Evolutionary conservation across 371 early-diverging fungal species (phyloP).

Genomic region (Lichtheimia ornata): DNA sequence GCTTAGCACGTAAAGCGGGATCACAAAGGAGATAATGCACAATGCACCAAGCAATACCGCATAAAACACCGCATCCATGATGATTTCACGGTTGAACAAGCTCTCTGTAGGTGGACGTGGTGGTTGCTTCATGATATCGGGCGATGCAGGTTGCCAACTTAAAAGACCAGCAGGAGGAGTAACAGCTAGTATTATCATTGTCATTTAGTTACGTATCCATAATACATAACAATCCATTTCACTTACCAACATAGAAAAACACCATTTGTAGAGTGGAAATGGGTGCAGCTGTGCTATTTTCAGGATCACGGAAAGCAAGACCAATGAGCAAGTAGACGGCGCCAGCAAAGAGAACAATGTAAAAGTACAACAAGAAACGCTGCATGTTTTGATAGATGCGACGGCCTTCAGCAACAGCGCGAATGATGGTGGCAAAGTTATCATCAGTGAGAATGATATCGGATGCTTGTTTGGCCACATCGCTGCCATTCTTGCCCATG

Average conservation of each 20-base stretch:
- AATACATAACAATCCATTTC: neutral
- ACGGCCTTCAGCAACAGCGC: constrained; percentile 84
- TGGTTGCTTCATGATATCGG: constrained; percentile 76
- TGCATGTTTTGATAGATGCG: constrained; percentile 91
- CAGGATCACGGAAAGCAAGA: constrained; percentile 70
- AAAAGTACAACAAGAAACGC: constrained; percentile 84
- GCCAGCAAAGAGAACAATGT: constrained; percentile 49
- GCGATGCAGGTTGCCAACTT: constrained; percentile 77
- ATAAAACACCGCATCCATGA: constrained; percentile 24
- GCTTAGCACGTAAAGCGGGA: constrained; percentile 49
- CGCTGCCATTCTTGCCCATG: constrained; percentile 91
- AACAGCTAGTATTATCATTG: constrained; percentile 6
- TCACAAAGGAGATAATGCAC: constrained; percentile 53
- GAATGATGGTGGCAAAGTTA: constrained; percentile 86
- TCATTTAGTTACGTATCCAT: too few species aligned
- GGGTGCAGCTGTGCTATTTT: constrained; percentile 68
- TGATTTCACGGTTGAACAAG: constrained; percentile 47
- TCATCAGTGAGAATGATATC: constrained; percentile 89
- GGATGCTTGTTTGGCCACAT: constrained; percentile 90
- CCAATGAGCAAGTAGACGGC: constrained; percentile 62
- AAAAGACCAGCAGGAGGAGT: constrained; percentile 80
- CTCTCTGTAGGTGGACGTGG: constrained; percentile 72
- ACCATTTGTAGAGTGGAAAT: constrained; percentile 36
- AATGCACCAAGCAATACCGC: constrained; percentile 55
- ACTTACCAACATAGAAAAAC: constrained; percentile 19